Base-by-base conservation (phyloP, 2,329 filamentous ascomycete genomes). In the Chaetomiaceae sp. region DNA sequence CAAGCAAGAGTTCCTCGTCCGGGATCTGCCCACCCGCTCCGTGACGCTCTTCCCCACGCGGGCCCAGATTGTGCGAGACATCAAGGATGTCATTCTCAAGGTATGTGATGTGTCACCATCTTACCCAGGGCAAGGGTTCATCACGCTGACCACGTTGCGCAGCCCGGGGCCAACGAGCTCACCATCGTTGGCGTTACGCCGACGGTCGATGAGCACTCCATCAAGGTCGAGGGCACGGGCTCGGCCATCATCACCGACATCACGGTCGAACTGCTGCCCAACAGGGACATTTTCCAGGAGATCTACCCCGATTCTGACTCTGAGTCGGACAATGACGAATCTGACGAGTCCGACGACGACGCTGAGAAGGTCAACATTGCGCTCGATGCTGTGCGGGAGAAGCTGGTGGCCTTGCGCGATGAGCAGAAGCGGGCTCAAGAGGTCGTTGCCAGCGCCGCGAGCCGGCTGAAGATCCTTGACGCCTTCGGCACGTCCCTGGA, bases 31-130 rank as follows among this genome's bases (percentile, higher is more conserved):
- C 8, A 84, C 82, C 27, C 75, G 76, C 40, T 75, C 74, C 0
- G 80, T 86, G 14, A 80, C 75, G 0, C 70, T 86, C 33, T 84
- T 82, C 49, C 81, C 81, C 0, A 68, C 69, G 2, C 68, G 75
- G 51, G 82, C 81, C 1, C 79, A 81, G 38, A 62, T 85, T 24
- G 70, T 76, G 11, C 73, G 81, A 20, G 76, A 83, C 43, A 73
- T 85, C 58, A 74, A 73, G 47, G 65, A 75, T 52, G 65, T 83
- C 14, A 55, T 58, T 1, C 67, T 81, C 17, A 67, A 70, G 58
- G 67, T 71, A 59, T 52, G 59, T 36, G 7, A n/a, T 14, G 2
- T 24, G 19, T 14, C 14, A 26, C 29, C 17, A 12, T 20, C 50
- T 24, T 6, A 24, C 14, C 29, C 29, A 7, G 6, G 7, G 29